phyloP scores from a whole-genome alignment of 805 yeast genomes.

The Lipomyces spencermartinsiae region DNA sequence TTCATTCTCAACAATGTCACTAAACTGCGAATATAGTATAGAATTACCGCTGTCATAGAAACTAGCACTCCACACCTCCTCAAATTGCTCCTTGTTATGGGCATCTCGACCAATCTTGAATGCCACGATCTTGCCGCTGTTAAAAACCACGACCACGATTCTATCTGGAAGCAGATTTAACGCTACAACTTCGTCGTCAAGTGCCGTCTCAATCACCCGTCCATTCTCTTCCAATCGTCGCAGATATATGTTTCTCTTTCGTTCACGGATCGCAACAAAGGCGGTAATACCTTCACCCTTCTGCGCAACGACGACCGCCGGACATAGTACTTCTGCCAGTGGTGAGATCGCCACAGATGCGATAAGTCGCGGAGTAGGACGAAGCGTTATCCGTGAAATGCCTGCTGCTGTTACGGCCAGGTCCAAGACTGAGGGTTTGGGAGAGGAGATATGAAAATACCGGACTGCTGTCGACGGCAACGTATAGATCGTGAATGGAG shows the following conservation, averaged over 20 bases:
- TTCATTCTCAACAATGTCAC: constrained; percentile 1
- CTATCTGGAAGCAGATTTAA: constrained; percentile 9
- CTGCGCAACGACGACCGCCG: constrained; percentile 17
- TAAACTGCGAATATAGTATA: not conserved
- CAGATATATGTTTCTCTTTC: constrained; percentile 20
- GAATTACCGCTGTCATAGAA: not conserved
- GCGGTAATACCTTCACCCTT: constrained; percentile 17
- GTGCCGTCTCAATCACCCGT: constrained; percentile 14
- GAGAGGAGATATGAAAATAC: constrained; percentile 28
- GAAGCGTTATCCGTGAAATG: constrained; percentile 22
- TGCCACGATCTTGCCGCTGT: constrained; percentile 23
- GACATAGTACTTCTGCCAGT: constrained; percentile 33
- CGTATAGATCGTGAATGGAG: constrained; percentile 28
- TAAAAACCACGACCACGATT: constrained; percentile 19
- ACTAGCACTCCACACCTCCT: constrained; percentile 1
- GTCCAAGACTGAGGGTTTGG: constrained; percentile 28
- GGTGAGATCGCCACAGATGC: constrained; percentile 37
- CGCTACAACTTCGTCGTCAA: constrained; percentile 11
- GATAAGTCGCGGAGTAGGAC: constrained; percentile 32
- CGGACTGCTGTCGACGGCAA: constrained; percentile 12
- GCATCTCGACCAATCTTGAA: constrained; percentile 14
- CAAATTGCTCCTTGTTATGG: constrained; percentile 11
- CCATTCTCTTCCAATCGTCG: constrained; percentile 30
- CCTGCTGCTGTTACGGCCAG: constrained; percentile 31
- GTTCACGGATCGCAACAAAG: constrained; percentile 28